Percentiles rank a stretch among this genome's conserved stretches.
These are phyloP conservation scores for Mrakia gelida DNA, from an alignment of 768 basidiomycete species.

Conservation along the genomic window DNA sequence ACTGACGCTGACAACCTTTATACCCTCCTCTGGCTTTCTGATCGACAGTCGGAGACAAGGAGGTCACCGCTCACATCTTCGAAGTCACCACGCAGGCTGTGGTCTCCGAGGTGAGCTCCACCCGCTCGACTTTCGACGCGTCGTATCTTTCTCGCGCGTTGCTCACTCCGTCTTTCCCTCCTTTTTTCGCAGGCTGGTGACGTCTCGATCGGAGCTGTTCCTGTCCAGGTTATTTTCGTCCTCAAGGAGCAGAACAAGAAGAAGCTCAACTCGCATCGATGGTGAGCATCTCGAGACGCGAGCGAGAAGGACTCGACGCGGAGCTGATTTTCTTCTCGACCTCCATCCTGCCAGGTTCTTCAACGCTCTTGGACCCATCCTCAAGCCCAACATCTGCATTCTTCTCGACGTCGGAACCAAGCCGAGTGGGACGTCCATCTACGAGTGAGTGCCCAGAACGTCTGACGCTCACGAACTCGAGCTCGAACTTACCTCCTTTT, in stretches of 20 bases:
- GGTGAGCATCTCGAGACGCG: conserved; percentile 4
- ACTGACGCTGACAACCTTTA: not conserved
- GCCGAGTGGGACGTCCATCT: conserved; percentile 50
- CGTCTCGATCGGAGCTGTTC: conserved; percentile 18
- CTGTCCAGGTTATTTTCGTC: conserved; percentile 23
- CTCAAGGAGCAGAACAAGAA: conserved; percentile 29
- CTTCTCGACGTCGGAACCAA: conserved; percentile 27
- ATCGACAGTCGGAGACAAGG: conserved; percentile 13
- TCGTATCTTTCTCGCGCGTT: not conserved
- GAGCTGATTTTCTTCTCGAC: not conserved
- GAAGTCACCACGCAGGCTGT: conserved; percentile 25
- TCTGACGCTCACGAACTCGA: too few species aligned
- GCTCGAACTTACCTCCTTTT: not conserved
- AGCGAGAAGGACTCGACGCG: too few species aligned
- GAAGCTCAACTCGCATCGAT: conserved; percentile 22
- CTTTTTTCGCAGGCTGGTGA: not conserved
- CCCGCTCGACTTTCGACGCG: not conserved
- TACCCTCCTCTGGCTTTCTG: not conserved
- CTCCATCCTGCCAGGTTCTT: not conserved
- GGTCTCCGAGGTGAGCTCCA: conserved; percentile 4
- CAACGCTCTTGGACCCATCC: conserved; percentile 31
- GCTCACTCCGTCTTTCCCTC: not conserved
- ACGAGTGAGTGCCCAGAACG: not conserved
- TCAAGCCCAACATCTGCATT: conserved; percentile 66
- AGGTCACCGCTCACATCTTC: conserved; percentile 26